Conservation (phyloP, 2,329 filamentous ascomycete species). For the Apiospora pterosperma region DNA sequence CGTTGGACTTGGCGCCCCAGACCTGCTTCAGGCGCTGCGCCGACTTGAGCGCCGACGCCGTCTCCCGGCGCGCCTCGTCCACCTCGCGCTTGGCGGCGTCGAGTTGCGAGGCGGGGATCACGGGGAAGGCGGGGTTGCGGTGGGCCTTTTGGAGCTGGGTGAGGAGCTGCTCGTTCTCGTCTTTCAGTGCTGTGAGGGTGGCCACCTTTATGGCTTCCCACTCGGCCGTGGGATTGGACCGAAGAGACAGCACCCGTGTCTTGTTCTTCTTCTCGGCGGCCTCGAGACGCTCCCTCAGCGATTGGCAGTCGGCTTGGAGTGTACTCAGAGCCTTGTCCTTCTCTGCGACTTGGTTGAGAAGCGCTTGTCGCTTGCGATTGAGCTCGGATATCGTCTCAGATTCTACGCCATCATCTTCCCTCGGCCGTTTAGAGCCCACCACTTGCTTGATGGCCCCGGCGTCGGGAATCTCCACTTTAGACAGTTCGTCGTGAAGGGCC, state of each 20-base stretch:
- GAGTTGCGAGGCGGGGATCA: slow-evolving; percentile 75
- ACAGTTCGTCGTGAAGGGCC: slow-evolving; percentile 70
- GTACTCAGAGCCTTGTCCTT: slow-evolving; percentile 74
- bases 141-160: slow-evolving; percentile 59
- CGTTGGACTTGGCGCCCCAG: slow-evolving; percentile 83
- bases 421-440: slow-evolving; percentile 61
- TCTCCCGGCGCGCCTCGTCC: slow-evolving; percentile 65
- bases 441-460: slow-evolving; percentile 20
- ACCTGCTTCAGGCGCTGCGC: slow-evolving; percentile 86
- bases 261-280: slow-evolving; percentile 63
- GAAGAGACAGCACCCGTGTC: slow-evolving; percentile 79
- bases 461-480: slow-evolving; percentile 54
- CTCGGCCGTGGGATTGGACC: slow-evolving; percentile 88
- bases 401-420: slow-evolving; percentile 52
- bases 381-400: slow-evolving; percentile 78
- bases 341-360: slow-evolving; percentile 28
- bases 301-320: slow-evolving; percentile 64
- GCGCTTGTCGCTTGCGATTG: slow-evolving; percentile 78
- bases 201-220: slow-evolving; percentile 79
- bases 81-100: slow-evolving; percentile 74
- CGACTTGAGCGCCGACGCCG: slow-evolving; percentile 74
- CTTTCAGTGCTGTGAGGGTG: slow-evolving; percentile 72
- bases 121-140: slow-evolving; percentile 43
- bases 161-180: slow-evolving; percentile 82
- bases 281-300: slow-evolving; percentile 73